phyloP scores from a whole-genome alignment of 2,329 filamentous ascomycete genomes.

The Fusarium poae region DNA sequence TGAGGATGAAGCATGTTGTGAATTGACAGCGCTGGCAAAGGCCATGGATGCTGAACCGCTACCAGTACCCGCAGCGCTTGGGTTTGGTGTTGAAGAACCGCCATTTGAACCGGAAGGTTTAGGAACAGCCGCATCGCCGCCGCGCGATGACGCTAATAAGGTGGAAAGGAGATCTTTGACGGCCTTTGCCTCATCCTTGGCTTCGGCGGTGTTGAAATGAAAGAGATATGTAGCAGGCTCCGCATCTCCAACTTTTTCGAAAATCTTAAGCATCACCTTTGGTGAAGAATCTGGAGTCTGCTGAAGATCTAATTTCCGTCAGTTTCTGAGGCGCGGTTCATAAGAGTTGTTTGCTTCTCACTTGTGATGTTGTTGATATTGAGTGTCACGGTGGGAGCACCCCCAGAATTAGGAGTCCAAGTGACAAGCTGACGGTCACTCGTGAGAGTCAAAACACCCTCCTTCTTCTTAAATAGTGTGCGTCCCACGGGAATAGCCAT shows the following conservation, averaged over 20 bases:
- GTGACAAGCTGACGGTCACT: conserved; percentile 79
- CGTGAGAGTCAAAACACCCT: conserved; percentile 84
- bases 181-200: conserved; percentile 84
- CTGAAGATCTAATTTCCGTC: conserved; percentile 77
- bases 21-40: conserved; percentile 77
- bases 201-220: conserved; percentile 85
- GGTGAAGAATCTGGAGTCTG: conserved; percentile 89
- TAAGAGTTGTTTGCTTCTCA: conserved; percentile 52
- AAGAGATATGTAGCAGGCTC: conserved; percentile 83
- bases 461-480: conserved; percentile 93
- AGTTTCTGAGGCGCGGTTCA: background rate
- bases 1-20: conserved; percentile 64
- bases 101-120: conserved; percentile 57
- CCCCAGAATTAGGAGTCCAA: conserved; percentile 80
- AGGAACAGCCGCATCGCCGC: conserved; percentile 63
- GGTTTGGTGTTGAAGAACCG: conserved; percentile 48
- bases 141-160: conserved; percentile 78
- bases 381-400: conserved; percentile 76
- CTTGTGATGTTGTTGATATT: conserved; percentile 83
- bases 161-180: conserved; percentile 86
- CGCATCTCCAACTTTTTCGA: conserved; percentile 74
- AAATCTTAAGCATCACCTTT: conserved; percentile 95
- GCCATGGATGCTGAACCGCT: conserved; percentile 78
- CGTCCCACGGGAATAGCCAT: conserved; percentile 75
- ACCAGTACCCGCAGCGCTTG: conserved; percentile 47